Base-by-base conservation (phyloP, 345 rosid genomes). In the Erysimum cheiranthoides region DNA sequence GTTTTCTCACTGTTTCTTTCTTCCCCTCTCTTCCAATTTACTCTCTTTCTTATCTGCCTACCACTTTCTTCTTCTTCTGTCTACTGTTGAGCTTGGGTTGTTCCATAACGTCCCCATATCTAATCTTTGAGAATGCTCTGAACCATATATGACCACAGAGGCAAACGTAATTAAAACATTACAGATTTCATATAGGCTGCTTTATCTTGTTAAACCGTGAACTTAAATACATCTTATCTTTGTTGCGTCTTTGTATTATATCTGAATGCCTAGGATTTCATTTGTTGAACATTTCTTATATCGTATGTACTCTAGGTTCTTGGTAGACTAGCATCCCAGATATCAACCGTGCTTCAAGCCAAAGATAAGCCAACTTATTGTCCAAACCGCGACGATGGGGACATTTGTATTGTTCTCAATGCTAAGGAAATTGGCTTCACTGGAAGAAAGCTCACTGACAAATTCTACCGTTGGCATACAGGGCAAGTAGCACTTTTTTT, bases 301-400 rank as follows among this genome's bases (percentile, higher is more conserved):
- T 54, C 59, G 5, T 66, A 2, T 32, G 2, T 27, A 2, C 32
- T 57, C 1, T 68, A 95, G 98, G 98, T 96, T 42, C 96, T 96
- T 49, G 99, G 99, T 65, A 88, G 99, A 81, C 84, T 96, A 69
- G 98, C 99, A 6, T 91, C 99, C 63, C 98, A 93, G 76, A 75
- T 96, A 73, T 82, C 99, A 16, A 93, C 96, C 1, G 96, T 96
- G 66, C 57, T 93, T 73, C 99, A 93, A 79, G 98, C 98, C 69
- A 95, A 95, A 80, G 98, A 95, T 78, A 95, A 93, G 86, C 98
- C 99, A 17, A 96, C 90, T 11, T 93, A 91, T 32, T 74, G 97
- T 49, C 93, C 98, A 34, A 78, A 96, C 84, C 90, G 90, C 39
- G 98, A 96, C 43, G 96, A 93, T 79, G 98, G 97, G 9, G 99